phyloP scores from a whole-genome alignment of 495 filamentous ascomycete species.

The Tuber borchii region DNA sequence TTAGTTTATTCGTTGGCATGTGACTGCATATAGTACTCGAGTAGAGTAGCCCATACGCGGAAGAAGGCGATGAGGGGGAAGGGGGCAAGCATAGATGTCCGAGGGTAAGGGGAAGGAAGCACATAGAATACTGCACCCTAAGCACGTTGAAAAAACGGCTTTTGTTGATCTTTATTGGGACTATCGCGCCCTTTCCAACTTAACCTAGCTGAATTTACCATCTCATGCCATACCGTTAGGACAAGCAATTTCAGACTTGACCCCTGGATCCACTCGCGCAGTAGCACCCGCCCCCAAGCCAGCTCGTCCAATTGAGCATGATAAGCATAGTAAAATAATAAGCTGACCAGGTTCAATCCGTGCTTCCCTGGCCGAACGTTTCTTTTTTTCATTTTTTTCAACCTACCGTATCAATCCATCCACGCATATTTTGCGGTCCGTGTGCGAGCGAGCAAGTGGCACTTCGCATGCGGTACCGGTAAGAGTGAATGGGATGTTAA shows the following conservation, averaged over 20 bases:
- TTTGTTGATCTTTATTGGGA: not conserved
- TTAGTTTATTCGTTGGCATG: not conserved
- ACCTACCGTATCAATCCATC: not conserved
- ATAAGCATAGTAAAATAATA: not conserved
- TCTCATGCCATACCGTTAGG: not conserved
- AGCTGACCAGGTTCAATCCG: not conserved
- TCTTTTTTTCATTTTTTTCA: not conserved
- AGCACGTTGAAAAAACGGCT: not conserved
- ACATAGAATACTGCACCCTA: not conserved
- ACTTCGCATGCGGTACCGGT: not conserved
- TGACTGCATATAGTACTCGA: not conserved
- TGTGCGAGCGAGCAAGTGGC: not conserved
- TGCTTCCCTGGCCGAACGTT: not conserved
- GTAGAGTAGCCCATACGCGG: not conserved
- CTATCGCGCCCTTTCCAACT: not conserved
- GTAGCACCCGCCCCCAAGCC: not conserved
- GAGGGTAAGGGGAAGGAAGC: not conserved
- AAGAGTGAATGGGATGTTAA: not conserved
- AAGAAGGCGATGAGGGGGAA: not conserved
- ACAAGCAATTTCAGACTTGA: not conserved
- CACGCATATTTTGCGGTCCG: not conserved
- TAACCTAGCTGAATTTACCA: not conserved
- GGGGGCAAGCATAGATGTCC: not conserved
- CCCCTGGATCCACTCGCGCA: not conserved
- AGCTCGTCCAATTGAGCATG: not conserved